Evolutionary conservation across 495 filamentous ascomycete genomes (phyloP), one percentile per base, ranked within the genome.

Genomic region (Sordaria brevicollis): DNA sequence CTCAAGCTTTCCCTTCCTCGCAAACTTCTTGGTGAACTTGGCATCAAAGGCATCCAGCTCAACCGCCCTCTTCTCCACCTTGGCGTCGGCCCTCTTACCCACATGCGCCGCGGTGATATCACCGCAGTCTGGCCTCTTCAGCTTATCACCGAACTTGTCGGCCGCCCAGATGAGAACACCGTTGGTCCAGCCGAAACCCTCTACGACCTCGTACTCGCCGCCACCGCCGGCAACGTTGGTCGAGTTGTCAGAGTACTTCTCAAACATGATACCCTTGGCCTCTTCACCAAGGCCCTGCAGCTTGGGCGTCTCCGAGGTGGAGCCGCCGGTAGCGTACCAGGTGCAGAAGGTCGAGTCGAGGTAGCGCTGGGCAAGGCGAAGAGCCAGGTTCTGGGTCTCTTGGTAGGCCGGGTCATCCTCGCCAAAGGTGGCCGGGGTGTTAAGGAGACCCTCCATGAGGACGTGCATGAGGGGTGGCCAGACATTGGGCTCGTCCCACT

Each of bases 401-500:
- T 79, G 41, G 57, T 83, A 84, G 25, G 74, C 73, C 13, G 83
- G 81, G 67, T 85, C 83, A 11, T 76, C 74, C 8, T 70, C 66
- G 34, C 82, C 80, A 36, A 84, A 85, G 6, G 83, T 84, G 2
- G 82, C 67, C 4, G 82, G 82, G 2, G 81, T 83, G 66, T 81
- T 80, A 62, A 82, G 77, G 3, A 85, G 76, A 4, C 82, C 81
- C 36, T 83, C 74, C 80, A 84, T 85, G 15, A 85, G 69, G 17
- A 80, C 73, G 75, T 85, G 81, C 76, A 79, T 78, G 34, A 84
- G 74, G 19, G 81, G 81, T 17, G 83, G 83, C 83, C 83, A 85
- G n/a, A 85, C 83, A 57, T 81, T 84, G 5, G 83, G 83, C 69
- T 85, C 76, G 73, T 85, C 83, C 83, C 83, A 85, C 69, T 85